phyloP scores from a whole-genome alignment of 2,329 filamentous ascomycete genomes.

The Onygenales sp. region DNA sequence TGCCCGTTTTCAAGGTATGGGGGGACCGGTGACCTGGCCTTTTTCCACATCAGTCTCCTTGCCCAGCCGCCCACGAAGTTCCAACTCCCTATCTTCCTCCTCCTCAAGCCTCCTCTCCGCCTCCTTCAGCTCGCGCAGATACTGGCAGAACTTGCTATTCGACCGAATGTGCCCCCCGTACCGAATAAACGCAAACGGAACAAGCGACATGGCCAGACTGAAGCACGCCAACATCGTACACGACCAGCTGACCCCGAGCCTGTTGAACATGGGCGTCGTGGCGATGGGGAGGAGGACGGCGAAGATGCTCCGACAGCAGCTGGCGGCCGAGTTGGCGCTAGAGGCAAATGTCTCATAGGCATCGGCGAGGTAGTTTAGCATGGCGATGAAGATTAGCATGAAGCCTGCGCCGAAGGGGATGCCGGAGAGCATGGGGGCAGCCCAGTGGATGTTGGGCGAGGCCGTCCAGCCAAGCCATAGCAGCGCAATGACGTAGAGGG shows the following conservation, averaged over 20 bases:
- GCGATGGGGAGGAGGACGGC: slow-evolving; percentile 51
- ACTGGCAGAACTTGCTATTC: slow-evolving; percentile 34
- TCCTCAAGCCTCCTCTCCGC: slow-evolving; percentile 22
- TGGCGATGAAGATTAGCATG: slow-evolving; percentile 53
- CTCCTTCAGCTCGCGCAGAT: slow-evolving; percentile 18
- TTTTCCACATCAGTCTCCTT: slow-evolving; percentile 1
- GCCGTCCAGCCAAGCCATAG: slow-evolving; percentile 30
- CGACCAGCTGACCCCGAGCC: slow-evolving; percentile 34
- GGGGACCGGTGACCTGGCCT: not conserved
- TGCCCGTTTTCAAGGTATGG: not conserved
- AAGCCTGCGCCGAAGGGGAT: slow-evolving; percentile 56
- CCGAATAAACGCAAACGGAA: slow-evolving; percentile 35
- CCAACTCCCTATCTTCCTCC: slow-evolving; percentile 16
- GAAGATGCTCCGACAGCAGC: slow-evolving; percentile 42
- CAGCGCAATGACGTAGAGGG: slow-evolving; percentile 37
- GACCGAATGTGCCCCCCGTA: slow-evolving; percentile 30
- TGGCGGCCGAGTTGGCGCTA: slow-evolving; percentile 46
- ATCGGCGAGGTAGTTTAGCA: slow-evolving; percentile 57
- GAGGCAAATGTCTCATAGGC: slow-evolving; percentile 59
- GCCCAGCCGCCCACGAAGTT: not conserved
- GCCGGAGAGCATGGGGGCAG: slow-evolving; percentile 49
- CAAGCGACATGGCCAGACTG: slow-evolving; percentile 26
- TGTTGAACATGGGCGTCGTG: slow-evolving; percentile 32
- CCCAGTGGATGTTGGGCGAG: slow-evolving; percentile 25
- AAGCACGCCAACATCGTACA: slow-evolving; percentile 33